Percentiles rank a stretch among this genome's conserved stretches.
Evolutionary conservation across 257 asterid genomes (phyloP).

Genomic region (Phtheirospermum japonicum): DNA sequence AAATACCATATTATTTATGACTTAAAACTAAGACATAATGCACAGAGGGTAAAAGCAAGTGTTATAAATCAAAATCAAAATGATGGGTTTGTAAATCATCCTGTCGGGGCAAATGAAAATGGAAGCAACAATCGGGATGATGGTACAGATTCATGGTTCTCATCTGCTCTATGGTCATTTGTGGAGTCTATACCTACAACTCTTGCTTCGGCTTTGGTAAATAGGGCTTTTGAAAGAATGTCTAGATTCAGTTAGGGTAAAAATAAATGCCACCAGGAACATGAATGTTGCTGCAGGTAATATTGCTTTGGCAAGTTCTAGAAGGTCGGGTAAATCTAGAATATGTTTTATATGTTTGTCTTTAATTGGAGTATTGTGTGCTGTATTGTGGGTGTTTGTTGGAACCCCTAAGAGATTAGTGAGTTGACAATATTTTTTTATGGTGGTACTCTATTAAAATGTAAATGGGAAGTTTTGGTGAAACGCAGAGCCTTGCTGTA

Average conservation of each 20-base stretch:
- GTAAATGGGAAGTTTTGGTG: conserved; percentile 30
- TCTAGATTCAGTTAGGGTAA: conserved; percentile 88
- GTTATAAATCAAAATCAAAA: conserved; percentile 39
- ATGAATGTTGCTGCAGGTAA: conserved; percentile 55
- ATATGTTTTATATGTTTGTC: conserved; percentile 53
- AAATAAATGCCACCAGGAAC: conserved; percentile 37
- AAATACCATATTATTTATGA: too few species aligned
- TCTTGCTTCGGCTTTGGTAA: conserved; percentile 92
- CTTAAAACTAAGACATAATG: too few species aligned
- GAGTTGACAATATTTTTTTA: conserved; percentile 26
- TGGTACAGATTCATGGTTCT: too few species aligned
- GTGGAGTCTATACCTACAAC: conserved; percentile 97
- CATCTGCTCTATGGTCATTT: too few species aligned
- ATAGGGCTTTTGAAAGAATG: conserved; percentile 75
- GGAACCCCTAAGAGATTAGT: conserved; percentile 35
- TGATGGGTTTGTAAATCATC: conserved; percentile 42
- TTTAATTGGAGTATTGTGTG: conserved; percentile 73
- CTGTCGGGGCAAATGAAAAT: conserved; percentile 46
- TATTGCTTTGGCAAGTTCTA: too few species aligned
- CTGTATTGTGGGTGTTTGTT: conserved; percentile 61
- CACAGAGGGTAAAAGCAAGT: too few species aligned
- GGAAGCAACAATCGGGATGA: too few species aligned
- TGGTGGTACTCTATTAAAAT: conserved; percentile 20
- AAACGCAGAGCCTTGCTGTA: conserved; percentile 30
- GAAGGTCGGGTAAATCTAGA: conserved; percentile 44